Evolutionary conservation across 352 stramenopile genomes (phyloP).

Genomic region (Globisporangium nagaii): DNA sequence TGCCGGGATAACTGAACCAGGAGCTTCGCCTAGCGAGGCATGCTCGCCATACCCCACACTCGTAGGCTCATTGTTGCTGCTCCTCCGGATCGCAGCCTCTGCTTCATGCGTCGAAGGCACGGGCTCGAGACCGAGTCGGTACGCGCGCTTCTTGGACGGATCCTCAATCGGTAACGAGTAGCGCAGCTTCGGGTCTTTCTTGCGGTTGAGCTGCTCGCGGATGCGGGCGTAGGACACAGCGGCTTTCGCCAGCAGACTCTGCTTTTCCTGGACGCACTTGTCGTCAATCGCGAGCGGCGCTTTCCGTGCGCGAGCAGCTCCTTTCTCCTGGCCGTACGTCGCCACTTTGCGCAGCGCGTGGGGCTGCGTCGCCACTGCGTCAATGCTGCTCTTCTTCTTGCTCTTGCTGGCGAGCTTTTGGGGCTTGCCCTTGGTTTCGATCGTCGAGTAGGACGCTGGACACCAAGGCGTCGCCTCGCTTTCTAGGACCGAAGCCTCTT

Average conservation of each 20-base stretch:
- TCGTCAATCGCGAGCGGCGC: slow-evolving; percentile 14
- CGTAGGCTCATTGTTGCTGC: neutral
- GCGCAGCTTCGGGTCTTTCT: slow-evolving; percentile 33
- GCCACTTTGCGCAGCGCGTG: slow-evolving; percentile 21
- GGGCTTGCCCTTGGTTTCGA: slow-evolving; percentile 11
- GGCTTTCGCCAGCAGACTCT: slow-evolving; percentile 21
- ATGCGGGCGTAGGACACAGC: slow-evolving; percentile 20
- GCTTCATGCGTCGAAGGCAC: slow-evolving; percentile 23
- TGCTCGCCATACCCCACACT: neutral
- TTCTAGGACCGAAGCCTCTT: neutral
- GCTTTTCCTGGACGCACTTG: slow-evolving; percentile 22
- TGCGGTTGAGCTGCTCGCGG: slow-evolving; percentile 21
- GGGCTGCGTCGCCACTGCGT: slow-evolving; percentile 16
- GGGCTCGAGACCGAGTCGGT: slow-evolving; percentile 45
- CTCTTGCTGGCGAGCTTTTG: too few relatives aligned
- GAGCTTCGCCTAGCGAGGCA: neutral
- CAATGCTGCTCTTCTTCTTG: slow-evolving; percentile 4
- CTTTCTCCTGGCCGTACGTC: neutral
- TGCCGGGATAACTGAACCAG: neutral
- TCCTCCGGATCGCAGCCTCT: neutral
- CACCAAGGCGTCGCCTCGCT: slow-evolving; percentile 24
- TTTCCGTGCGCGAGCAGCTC: slow-evolving; percentile 13
- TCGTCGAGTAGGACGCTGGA: slow-evolving; percentile 25
- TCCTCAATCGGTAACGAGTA: slow-evolving; percentile 55
- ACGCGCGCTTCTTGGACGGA: slow-evolving; percentile 25